Conservation (phyloP, 495 filamentous ascomycete genomes). For the Tuber calosporum region DNA sequence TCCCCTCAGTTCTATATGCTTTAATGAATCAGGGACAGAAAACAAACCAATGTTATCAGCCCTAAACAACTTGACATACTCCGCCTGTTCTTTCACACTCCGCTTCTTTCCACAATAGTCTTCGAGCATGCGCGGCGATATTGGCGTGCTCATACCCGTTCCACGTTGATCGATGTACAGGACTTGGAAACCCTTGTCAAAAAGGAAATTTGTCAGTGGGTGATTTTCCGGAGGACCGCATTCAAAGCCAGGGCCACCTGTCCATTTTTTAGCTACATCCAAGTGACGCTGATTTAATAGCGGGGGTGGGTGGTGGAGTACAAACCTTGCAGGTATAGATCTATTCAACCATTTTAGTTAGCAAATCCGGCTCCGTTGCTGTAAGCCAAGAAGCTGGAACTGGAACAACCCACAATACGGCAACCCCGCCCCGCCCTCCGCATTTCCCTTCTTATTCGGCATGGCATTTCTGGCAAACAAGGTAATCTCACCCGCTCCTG, state of each 20-base stretch:
- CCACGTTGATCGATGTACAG: constrained; percentile 83
- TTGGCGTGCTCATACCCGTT: constrained; percentile 72
- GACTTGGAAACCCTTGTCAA: constrained; percentile 76
- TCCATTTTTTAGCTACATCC: background rate
- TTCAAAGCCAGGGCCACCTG: constrained; percentile 70
- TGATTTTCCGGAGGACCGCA: constrained; percentile 65
- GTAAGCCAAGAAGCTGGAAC: background rate
- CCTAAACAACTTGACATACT: constrained; percentile 77
- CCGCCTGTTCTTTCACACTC: constrained; percentile 54
- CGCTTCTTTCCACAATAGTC: constrained; percentile 40
- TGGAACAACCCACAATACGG: constrained; percentile 29
- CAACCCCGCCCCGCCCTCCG: constrained; percentile 26
- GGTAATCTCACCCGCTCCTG: constrained; percentile 14
- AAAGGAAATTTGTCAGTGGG: constrained; percentile 57
- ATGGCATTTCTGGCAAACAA: constrained; percentile 36
- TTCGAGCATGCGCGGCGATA: constrained; percentile 62
- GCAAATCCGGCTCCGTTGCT: background rate
- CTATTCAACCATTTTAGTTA: background rate
- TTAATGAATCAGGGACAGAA: background rate
- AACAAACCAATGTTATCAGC: constrained; percentile 64
- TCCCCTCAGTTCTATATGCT: background rate
- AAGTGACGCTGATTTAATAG: background rate
- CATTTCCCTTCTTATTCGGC: constrained; percentile 35
- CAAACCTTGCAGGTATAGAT: background rate
- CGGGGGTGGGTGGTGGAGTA: background rate